A percentile compares a stretch with the other conserved stretches of the same genome.
Evolutionary conservation across 495 filamentous ascomycete species (phyloP).

Genomic region (Aspergillus biplanus): DNA sequence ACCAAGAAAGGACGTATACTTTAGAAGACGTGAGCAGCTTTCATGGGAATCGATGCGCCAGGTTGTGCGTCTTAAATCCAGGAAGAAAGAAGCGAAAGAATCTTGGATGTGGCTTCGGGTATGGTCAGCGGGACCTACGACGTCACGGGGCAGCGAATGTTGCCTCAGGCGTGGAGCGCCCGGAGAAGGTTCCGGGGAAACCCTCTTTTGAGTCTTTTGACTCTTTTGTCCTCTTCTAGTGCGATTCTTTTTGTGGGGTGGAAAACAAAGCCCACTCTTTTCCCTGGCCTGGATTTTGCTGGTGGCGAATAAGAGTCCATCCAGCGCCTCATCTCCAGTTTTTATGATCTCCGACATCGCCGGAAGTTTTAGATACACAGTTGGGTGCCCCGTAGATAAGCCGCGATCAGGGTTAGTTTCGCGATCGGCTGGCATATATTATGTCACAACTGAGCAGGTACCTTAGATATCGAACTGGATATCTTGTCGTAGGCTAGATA

Average conservation of each 20-base stretch:
- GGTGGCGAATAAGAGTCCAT: neutral
- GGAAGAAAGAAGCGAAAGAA: neutral
- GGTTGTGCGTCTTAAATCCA: neutral
- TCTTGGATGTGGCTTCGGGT: neutral
- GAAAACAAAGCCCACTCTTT: constrained; percentile 6
- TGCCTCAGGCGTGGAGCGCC: neutral
- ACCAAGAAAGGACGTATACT: neutral
- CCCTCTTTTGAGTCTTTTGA: neutral
- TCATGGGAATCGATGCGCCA: neutral
- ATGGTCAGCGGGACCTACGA: constrained; percentile 6
- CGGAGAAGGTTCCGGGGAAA: constrained; percentile 1
- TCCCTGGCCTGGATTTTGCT: neutral
- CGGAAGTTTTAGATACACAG: too few relatives aligned
- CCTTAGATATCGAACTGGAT: too few relatives aligned
- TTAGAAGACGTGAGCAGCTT: neutral
- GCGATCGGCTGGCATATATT: too few relatives aligned
- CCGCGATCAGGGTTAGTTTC: too few relatives aligned
- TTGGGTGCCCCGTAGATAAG: too few relatives aligned
- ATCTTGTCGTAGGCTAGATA: too few relatives aligned
- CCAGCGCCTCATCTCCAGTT: too few relatives aligned
- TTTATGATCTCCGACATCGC: too few relatives aligned
- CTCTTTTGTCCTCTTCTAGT: neutral
- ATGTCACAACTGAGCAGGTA: too few relatives aligned
- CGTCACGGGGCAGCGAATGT: neutral
- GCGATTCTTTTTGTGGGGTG: neutral